These are phyloP conservation scores for Fusarium acutatum DNA, from an alignment of 2,329 filamentous ascomycete genomes.

Conservation along the genomic window DNA sequence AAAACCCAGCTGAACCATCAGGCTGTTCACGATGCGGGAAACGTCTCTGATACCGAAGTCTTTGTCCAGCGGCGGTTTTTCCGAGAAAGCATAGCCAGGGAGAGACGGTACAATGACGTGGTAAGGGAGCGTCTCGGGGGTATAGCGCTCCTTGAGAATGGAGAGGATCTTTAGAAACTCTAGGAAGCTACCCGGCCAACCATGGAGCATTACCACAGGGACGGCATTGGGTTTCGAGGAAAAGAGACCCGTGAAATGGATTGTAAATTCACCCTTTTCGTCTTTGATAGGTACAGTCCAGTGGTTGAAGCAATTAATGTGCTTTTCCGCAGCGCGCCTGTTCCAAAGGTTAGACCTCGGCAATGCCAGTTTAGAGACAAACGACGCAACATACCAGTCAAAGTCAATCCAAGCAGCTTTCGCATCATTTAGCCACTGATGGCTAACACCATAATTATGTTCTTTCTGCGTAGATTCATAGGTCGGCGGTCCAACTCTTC, in stretches of 20 bases:
- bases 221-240: background rate
- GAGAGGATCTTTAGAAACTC: background rate
- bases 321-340: background rate
- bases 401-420: constrained; percentile 5
- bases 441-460: background rate
- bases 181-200: constrained; percentile 6
- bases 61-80: background rate
- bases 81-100: background rate
- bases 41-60: background rate
- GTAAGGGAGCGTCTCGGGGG: background rate
- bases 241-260: background rate
- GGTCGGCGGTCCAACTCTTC: background rate
- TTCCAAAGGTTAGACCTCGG: background rate
- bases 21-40: background rate
- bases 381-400: background rate
- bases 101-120: background rate
- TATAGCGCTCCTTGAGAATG: background rate
- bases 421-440: background rate
- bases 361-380: fast-evolving
- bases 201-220: background rate
- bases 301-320: background rate
- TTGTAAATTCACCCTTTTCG: background rate
- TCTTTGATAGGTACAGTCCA: background rate
- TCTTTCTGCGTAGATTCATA: constrained; percentile 4
- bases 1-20: constrained; percentile 8